Evolutionary conservation across 1,284 basidiomycete species (phyloP).

Genomic region (Ganoderma sinense): DNA sequence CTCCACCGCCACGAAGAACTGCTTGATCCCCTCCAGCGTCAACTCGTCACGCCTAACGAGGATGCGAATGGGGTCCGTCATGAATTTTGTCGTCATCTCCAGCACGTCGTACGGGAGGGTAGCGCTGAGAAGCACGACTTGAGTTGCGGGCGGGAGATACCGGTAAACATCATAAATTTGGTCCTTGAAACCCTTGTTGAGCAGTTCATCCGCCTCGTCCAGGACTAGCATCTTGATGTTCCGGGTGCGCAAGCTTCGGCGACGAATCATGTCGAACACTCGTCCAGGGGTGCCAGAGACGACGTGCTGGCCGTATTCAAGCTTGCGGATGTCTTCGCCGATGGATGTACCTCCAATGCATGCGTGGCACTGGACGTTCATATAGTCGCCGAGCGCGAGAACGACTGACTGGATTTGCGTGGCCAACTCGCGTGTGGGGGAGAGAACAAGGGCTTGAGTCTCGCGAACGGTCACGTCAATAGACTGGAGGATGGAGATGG

Average conservation of each 20-base stretch:
- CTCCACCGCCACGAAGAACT: slow-evolving; percentile 99
- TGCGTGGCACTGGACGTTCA: slow-evolving; percentile 99
- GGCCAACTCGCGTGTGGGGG: slow-evolving; percentile 94
- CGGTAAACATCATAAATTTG: slow-evolving; percentile 99
- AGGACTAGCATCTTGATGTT: slow-evolving; percentile 99
- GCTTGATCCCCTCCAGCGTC: slow-evolving; percentile 99
- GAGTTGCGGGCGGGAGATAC: slow-evolving; percentile 97
- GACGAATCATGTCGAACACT: slow-evolving; percentile 99
- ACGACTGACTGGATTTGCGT: slow-evolving; percentile 99
- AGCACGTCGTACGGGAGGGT: slow-evolving; percentile 97
- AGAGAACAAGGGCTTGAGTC: slow-evolving; percentile 96
- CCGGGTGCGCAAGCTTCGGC: slow-evolving; percentile 91
- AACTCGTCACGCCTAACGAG: slow-evolving; percentile 99
- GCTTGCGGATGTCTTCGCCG: slow-evolving; percentile 97
- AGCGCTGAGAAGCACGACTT: slow-evolving; percentile 96
- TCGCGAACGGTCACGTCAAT: slow-evolving; percentile 97
- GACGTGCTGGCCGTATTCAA: slow-evolving; percentile 98
- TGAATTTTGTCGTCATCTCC: slow-evolving; percentile 99
- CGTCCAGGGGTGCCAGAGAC: slow-evolving; percentile 98
- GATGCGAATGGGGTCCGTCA: slow-evolving; percentile 99
- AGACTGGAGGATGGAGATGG: slow-evolving; percentile 92
- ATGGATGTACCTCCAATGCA: slow-evolving; percentile 99
- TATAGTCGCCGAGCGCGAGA: slow-evolving; percentile 96
- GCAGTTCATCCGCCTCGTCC: slow-evolving; percentile 97
- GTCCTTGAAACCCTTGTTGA: slow-evolving; percentile 99